Evolutionary conservation across 2,329 filamentous ascomycete species (phyloP).

Genomic region (Dothiorella sarmentorum): DNA sequence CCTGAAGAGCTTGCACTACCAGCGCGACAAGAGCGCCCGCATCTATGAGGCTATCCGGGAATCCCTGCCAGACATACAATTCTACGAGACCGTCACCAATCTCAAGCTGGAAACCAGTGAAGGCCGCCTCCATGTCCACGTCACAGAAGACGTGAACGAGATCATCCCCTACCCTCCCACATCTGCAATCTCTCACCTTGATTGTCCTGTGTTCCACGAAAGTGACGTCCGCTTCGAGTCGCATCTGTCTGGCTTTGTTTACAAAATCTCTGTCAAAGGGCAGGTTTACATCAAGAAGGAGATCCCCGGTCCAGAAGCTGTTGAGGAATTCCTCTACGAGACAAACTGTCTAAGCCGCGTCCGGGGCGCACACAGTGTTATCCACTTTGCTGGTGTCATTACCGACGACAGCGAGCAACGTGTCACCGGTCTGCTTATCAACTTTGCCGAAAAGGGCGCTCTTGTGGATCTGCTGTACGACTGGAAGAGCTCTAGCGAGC

Average conservation of each 20-base stretch:
- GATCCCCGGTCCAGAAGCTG: slow-evolving; percentile 89
- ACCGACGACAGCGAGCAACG: slow-evolving; percentile 70
- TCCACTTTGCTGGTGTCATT: slow-evolving; percentile 82
- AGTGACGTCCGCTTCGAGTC: slow-evolving; percentile 78
- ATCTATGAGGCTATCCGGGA: slow-evolving; percentile 36
- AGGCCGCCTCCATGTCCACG: slow-evolving; percentile 87
- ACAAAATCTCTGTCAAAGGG: slow-evolving; percentile 74
- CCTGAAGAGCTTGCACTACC: slow-evolving; percentile 71
- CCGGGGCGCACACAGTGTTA: slow-evolving; percentile 69
- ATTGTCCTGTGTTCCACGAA: slow-evolving; percentile 60
- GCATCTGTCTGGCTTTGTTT: slow-evolving; percentile 95
- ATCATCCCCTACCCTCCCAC: slow-evolving; percentile 81
- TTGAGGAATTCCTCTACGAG: slow-evolving; percentile 96
- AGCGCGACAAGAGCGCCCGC: slow-evolving; percentile 68
- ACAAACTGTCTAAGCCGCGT: slow-evolving; percentile 88
- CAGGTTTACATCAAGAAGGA: slow-evolving; percentile 91
- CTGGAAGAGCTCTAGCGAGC: slow-evolving; percentile 50
- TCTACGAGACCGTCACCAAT: slow-evolving; percentile 94
- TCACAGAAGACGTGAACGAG: slow-evolving; percentile 96
- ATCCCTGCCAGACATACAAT: slow-evolving; percentile 88
- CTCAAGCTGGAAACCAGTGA: slow-evolving; percentile 87
- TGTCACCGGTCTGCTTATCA: slow-evolving; percentile 87
- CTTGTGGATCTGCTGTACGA: slow-evolving; percentile 91
- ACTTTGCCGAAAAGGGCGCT: slow-evolving; percentile 80
- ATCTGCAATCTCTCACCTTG: slow-evolving; percentile 69